Conservation (phyloP, 495 filamentous ascomycete species). For the Glutinoglossum americanum region DNA sequence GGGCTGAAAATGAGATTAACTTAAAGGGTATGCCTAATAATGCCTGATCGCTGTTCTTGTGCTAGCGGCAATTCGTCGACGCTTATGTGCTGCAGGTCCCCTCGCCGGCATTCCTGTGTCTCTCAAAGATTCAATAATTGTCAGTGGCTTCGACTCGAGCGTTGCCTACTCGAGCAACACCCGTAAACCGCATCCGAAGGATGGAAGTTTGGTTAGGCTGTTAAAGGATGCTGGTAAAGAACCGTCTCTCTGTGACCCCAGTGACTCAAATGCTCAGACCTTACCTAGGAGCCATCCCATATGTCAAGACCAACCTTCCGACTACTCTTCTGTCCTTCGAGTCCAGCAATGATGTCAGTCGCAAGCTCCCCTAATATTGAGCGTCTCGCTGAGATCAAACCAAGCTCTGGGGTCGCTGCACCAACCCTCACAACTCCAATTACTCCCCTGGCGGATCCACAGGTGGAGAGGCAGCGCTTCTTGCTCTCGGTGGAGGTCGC, state of each 20-base stretch:
- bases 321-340: constrained; percentile 85
- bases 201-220: constrained; percentile 55
- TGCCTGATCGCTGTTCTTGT: neutral
- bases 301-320: constrained; percentile 89
- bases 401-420: constrained; percentile 36
- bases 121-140: constrained; percentile 70
- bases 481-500: constrained; percentile 69
- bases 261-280: neutral
- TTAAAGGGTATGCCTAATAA: constrained; percentile 20
- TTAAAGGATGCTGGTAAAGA: constrained; percentile 60
- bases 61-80: neutral
- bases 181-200: constrained; percentile 36
- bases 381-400: neutral
- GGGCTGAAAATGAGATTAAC: constrained; percentile 48
- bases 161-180: constrained; percentile 63
- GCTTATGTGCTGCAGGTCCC: constrained; percentile 30
- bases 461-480: constrained; percentile 68
- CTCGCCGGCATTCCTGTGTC: constrained; percentile 78
- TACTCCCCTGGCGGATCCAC: constrained; percentile 88
- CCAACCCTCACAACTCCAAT: constrained; percentile 59
- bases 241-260: constrained; percentile 1
- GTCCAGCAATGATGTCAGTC: constrained; percentile 75
- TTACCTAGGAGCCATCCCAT: constrained; percentile 56
- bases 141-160: constrained; percentile 69
- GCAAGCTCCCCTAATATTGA: neutral